A percentile compares a stretch with the other conserved stretches of the same genome.
Conservation (phyloP, 345 rosid species). For the Salix purpurea region DNA sequence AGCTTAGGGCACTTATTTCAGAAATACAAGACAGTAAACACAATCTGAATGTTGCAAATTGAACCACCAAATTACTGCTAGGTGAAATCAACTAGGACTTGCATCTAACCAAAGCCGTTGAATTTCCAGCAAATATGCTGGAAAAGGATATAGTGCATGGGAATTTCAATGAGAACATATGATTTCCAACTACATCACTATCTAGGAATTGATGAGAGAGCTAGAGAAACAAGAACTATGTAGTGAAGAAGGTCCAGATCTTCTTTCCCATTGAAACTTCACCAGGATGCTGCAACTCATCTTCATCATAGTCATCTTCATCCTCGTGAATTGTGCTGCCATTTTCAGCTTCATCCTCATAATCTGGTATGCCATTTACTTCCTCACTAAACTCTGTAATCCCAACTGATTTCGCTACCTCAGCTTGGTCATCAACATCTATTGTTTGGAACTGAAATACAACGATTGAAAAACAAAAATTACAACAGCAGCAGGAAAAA, state of each 20-base stretch:
- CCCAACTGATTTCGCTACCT: constrained; percentile 31
- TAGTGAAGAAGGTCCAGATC: constrained; percentile 80
- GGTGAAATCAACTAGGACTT: no score
- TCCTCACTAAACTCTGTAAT: constrained; percentile 38
- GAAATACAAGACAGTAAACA: no score
- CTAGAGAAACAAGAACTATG: constrained; percentile 18
- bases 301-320: constrained; percentile 39
- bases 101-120: no score
- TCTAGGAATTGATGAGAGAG: no score
- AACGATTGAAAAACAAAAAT: constrained; percentile 3
- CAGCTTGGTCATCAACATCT: constrained; percentile 24
- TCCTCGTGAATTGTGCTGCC: constrained; percentile 43
- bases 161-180: no score
- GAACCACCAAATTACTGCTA: no score
- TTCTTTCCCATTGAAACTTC: constrained; percentile 67
- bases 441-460: constrained; percentile 35
- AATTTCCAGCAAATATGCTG: no score
- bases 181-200: no score
- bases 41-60: no score
- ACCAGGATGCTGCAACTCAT: constrained; percentile 48
- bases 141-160: no score
- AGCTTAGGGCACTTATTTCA: no score
- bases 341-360: constrained; percentile 41
- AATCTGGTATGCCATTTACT: constrained; percentile 33
- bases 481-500: neutral